phyloP scores from a whole-genome alignment of 768 basidiomycete species.

The Amanita fuliginea region DNA sequence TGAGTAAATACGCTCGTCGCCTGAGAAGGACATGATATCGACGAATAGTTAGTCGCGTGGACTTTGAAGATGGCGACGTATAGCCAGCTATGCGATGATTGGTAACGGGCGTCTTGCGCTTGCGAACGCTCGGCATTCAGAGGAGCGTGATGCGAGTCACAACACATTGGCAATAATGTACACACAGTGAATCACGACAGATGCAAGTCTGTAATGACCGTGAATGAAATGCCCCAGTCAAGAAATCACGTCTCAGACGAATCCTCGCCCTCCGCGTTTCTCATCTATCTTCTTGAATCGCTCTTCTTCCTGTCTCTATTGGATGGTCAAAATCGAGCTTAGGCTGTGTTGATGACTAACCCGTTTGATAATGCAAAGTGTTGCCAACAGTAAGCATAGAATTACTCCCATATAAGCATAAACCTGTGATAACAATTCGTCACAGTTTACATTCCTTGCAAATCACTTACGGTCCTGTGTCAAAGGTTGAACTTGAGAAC shows the following conservation, averaged over 20 bases:
- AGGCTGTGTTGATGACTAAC: slow-evolving; percentile 19
- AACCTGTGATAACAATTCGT: slow-evolving; percentile 23
- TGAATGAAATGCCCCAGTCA: not conserved
- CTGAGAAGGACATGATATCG: slow-evolving; percentile 76
- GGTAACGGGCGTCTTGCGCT: slow-evolving; percentile 24
- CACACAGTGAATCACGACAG: not conserved
- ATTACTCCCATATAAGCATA: slow-evolving; percentile 84
- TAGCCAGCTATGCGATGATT: slow-evolving; percentile 5
- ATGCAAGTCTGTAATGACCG: not conserved
- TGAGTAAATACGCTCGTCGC: slow-evolving; percentile 43
- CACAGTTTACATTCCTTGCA: slow-evolving; percentile 5
- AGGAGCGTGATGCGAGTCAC: no score
- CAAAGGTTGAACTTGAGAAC: not conserved
- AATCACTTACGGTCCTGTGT: slow-evolving; percentile 31
- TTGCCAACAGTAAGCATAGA: slow-evolving; percentile 63
- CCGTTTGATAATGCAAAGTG: slow-evolving; percentile 80
- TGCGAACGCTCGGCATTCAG: slow-evolving; percentile 25
- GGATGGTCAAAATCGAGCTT: slow-evolving; percentile 1
- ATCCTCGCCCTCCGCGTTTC: slow-evolving; percentile 79
- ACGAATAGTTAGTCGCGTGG: slow-evolving; percentile 67
- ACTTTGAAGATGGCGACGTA: slow-evolving; percentile 28
- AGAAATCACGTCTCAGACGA: slow-evolving; percentile 42
- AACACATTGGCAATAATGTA: not conserved
- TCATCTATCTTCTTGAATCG: slow-evolving; percentile 85
- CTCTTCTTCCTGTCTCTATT: slow-evolving; percentile 65